Percentiles rank a stretch among this genome's conserved stretches.
phyloP scores from a whole-genome alignment of 2,329 filamentous ascomycete species.

The Exophiala xenobiotica region DNA sequence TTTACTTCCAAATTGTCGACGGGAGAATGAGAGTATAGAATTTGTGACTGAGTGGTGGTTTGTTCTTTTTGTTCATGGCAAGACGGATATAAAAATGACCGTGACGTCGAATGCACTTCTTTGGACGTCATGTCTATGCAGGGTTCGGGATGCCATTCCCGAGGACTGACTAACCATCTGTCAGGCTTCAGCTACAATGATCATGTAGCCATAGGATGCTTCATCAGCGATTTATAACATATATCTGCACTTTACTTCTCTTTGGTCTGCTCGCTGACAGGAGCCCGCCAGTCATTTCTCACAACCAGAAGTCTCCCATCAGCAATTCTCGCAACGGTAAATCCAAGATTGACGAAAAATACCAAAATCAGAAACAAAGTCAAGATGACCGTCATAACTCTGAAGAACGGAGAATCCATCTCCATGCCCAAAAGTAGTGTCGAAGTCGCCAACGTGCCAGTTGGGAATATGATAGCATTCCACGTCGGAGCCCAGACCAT shows the following conservation, averaged over 20 bases:
- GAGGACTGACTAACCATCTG: no score
- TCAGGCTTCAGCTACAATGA: no score
- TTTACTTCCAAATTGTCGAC: no score
- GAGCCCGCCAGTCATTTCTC: slow-evolving; percentile 15
- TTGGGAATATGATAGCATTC: slow-evolving; percentile 28
- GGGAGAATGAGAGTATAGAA: no score
- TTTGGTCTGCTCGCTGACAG: slow-evolving; percentile 7
- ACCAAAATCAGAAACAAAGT: slow-evolving; percentile 38
- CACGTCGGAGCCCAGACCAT: slow-evolving; percentile 24
- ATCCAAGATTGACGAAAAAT: slow-evolving; percentile 34
- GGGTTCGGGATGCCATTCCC: no score
- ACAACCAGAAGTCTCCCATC: slow-evolving; percentile 34
- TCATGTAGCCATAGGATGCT: no score
- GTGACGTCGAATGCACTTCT: no score
- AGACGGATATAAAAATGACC: no score
- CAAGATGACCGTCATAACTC: slow-evolving; percentile 41
- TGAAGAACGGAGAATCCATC: slow-evolving; percentile 42
- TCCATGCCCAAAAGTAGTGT: slow-evolving; percentile 38
- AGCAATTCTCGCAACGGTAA: slow-evolving; percentile 36
- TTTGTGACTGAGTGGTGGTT: no score
- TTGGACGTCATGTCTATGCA: no score
- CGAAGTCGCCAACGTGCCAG: slow-evolving; percentile 23
- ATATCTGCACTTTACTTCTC: slow-evolving; percentile 8
- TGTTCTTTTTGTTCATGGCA: no score
- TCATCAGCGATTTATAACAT: no score